Base-by-base conservation (phyloP, 2,329 filamentous ascomycete species). In the Tolypocladium pustulatum region DNA sequence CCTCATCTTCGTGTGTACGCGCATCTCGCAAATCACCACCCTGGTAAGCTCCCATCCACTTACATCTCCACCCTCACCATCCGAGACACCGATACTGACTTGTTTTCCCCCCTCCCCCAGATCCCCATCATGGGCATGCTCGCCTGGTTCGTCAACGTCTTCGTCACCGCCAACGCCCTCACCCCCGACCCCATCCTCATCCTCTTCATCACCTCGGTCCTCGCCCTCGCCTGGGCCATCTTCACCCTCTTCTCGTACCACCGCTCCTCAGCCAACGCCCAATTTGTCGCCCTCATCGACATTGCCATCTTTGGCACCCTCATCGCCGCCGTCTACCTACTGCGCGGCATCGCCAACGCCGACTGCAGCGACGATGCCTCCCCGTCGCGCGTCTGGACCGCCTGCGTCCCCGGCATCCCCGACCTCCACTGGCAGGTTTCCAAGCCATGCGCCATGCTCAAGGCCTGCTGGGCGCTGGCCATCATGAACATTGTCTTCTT, bases 401-500 rank as follows among this genome's bases (percentile, higher is more conserved):
- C 82, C 57, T 78, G 79, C 55, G 77, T 91, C 51, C 87, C 87
- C 15, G 46, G 46, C 46, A 76, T 82, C 51, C 76, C 73, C 36
- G 71, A 81, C 40, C 78, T 78, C 54, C 74, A 74, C 56, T 79
- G 84, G 46, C 72, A 80, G 57, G 72, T 86, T 41, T 80, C 90
- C 73, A 93, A 93, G 79, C 84, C 85, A 6, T 97, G 93, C 75
- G 83, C 88, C 55, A 94, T 97, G 90, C 83, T 96, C 68, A 97
- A 97, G 82, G 88, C 92, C 1, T 82, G 80, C 64, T 97, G 91
- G 75, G 93, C 91, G 3, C 86, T 97, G 65, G 91, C 84, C 55
- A 97, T 97, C 72, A 95, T 97, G 81, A 90, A 94, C 72, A 78
- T 79, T 64, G 76, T 94, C 63, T 87, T 92, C 70, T 96, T 96